A percentile compares a stretch with the other conserved stretches of the same genome.
phyloP scores from a whole-genome alignment of 805 yeast genomes.

The Blastobotrys americana region DNA sequence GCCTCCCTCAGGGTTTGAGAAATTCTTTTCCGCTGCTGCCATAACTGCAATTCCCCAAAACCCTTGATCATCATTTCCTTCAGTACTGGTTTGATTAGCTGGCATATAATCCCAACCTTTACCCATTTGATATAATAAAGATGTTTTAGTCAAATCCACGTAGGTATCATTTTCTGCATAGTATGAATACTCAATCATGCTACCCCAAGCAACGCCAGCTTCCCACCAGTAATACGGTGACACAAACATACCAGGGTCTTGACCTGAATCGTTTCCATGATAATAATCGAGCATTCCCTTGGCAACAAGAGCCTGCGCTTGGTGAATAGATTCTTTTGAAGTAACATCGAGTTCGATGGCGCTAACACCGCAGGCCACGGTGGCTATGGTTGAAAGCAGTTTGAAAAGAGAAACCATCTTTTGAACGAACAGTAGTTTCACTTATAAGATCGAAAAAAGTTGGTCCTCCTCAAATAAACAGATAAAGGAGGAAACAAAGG shows the following conservation, averaged over 20 bases:
- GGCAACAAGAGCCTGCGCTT: slow-evolving; percentile 55
- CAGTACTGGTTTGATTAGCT: slow-evolving; percentile 70
- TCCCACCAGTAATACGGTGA: slow-evolving; percentile 88
- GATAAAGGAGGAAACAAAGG: no score
- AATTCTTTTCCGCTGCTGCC: slow-evolving; percentile 79
- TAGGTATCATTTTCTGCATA: slow-evolving; percentile 63
- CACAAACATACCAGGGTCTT: slow-evolving; percentile 64
- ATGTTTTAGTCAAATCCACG: slow-evolving; percentile 48
- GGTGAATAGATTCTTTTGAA: slow-evolving; percentile 20
- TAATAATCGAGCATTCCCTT: slow-evolving; percentile 79
- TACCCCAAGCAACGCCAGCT: slow-evolving; percentile 66
- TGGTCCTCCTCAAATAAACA: no score
- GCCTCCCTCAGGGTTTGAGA: slow-evolving; percentile 55
- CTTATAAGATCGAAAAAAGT: no score
- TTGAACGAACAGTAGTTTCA: no score
- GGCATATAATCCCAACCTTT: slow-evolving; percentile 65
- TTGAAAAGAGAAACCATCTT: no score
- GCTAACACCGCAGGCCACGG: neutral
- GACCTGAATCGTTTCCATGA: slow-evolving; percentile 56
- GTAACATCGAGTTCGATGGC: slow-evolving; percentile 16
- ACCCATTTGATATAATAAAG: slow-evolving; percentile 62
- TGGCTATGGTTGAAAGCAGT: no score
- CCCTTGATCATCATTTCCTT: slow-evolving; percentile 92
- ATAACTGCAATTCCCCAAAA: slow-evolving; percentile 86
- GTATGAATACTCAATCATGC: slow-evolving; percentile 71